Percentiles rank a stretch among this genome's conserved stretches.
Conservation (phyloP, 495 filamentous ascomycete genomes). For the Lasiosphaeris hirsuta region DNA sequence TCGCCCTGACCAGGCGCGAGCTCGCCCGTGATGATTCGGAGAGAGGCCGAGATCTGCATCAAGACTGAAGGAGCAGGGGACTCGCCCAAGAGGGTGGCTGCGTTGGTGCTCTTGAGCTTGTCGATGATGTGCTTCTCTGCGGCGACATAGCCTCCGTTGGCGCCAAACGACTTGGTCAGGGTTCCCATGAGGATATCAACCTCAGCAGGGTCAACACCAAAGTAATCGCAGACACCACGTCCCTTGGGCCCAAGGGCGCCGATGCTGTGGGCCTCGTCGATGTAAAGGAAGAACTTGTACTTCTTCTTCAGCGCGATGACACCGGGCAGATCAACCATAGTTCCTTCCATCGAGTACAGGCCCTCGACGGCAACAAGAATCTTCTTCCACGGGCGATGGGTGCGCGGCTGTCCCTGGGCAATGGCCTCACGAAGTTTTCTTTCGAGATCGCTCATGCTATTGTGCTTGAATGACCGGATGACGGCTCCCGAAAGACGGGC, state of each 20-base stretch:
- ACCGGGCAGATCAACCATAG: constrained; percentile 93
- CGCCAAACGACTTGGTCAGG: constrained; percentile 95
- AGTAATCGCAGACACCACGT: constrained; percentile 95
- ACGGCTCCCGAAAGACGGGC: constrained; percentile 91
- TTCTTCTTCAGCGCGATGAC: constrained; percentile 80
- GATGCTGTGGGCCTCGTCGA: constrained; percentile 96
- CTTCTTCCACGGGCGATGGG: constrained; percentile 97
- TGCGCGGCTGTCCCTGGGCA: constrained; percentile 92
- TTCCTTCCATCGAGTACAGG: constrained; percentile 98
- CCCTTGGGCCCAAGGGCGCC: constrained; percentile 86
- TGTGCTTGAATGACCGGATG: constrained; percentile 95
- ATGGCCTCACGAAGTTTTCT: constrained; percentile 82
- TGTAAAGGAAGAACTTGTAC: constrained; percentile 94
- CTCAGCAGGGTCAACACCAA: constrained; percentile 79
- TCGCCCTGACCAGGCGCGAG: constrained; percentile 87
- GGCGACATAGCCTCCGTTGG: constrained; percentile 94
- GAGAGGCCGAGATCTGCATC: constrained; percentile 78
- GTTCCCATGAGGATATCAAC: constrained; percentile 98
- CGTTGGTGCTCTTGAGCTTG: constrained; percentile 80
- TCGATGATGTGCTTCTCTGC: constrained; percentile 89
- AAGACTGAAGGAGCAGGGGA: constrained; percentile 82
- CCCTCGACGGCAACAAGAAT: constrained; percentile 96
- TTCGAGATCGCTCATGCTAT: constrained; percentile 88
- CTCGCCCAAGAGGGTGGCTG: constrained; percentile 84
- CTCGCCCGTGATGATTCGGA: constrained; percentile 86